phyloP scores from a whole-genome alignment of 2,329 filamentous ascomycete genomes.

The Cladosporium sp. region DNA sequence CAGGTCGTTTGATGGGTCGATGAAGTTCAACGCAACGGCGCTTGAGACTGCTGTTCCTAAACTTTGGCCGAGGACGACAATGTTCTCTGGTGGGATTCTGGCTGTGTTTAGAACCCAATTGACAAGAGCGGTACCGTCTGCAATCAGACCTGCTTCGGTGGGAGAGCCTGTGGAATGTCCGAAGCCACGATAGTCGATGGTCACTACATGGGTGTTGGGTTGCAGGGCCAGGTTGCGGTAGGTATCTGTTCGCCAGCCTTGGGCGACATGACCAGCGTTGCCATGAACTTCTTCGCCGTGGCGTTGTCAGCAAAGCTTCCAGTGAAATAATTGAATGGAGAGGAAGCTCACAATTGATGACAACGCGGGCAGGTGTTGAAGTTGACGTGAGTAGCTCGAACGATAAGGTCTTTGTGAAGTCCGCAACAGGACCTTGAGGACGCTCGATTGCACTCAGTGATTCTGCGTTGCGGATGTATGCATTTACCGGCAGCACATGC shows the following conservation, averaged over 20 bases:
- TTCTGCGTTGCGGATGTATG: conserved; percentile 72
- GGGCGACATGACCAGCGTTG: conserved; percentile 85
- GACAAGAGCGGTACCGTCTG: conserved; percentile 71
- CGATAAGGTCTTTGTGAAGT: conserved; percentile 50
- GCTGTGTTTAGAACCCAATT: conserved; percentile 69
- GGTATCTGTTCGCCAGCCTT: conserved; percentile 71
- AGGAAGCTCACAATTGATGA: conserved; percentile 54
- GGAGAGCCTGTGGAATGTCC: conserved; percentile 78
- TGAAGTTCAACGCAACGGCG: conserved; percentile 71
- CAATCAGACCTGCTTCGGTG: conserved; percentile 76
- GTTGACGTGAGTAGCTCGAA: conserved; percentile 53
- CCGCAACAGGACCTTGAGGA: conserved; percentile 46
- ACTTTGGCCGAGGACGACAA: conserved; percentile 82
- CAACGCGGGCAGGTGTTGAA: conserved; percentile 50
- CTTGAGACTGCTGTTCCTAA: conserved; percentile 82
- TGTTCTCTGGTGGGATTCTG: conserved; percentile 66
- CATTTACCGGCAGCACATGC: conserved; percentile 80
- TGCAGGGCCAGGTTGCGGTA: conserved; percentile 76
- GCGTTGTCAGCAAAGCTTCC: neutral
- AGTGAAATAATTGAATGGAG: neutral
- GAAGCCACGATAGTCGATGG: conserved; percentile 88
- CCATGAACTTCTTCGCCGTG: conserved; percentile 40
- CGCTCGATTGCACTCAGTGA: conserved; percentile 53
- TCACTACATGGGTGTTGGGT: conserved; percentile 75
- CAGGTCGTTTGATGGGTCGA: conserved; percentile 26